Evolutionary conservation across 2,329 filamentous ascomycete species (phyloP).

Genomic region (Aspergillus amoenus): DNA sequence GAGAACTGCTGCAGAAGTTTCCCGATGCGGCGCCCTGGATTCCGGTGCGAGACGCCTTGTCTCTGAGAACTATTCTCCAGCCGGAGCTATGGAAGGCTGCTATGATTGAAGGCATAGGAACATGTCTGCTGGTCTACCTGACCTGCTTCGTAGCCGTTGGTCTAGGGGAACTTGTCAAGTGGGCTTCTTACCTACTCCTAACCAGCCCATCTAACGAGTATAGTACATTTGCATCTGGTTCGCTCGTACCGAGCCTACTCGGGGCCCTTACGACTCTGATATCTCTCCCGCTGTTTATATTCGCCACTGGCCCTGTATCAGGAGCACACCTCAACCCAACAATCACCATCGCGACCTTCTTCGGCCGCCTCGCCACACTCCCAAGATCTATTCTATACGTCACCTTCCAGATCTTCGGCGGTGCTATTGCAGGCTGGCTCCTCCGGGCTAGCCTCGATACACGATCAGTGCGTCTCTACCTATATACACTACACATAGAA

Average conservation of each 20-base stretch:
- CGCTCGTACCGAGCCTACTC: slow-evolving; percentile 21
- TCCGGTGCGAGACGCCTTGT: slow-evolving; percentile 32
- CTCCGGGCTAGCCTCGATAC: slow-evolving; percentile 34
- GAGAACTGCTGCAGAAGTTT: slow-evolving; percentile 17
- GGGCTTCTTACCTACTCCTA: background rate
- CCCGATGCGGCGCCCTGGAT: slow-evolving; percentile 44
- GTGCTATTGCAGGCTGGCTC: slow-evolving; percentile 46
- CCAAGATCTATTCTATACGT: slow-evolving; percentile 51
- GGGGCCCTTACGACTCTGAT: slow-evolving; percentile 42
- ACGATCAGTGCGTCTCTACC: background rate
- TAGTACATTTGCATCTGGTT: background rate
- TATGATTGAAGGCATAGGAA: slow-evolving; percentile 38
- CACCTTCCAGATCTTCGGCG: slow-evolving; percentile 46
- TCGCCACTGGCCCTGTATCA: slow-evolving; percentile 48
- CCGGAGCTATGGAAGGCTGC: slow-evolving; percentile 42
- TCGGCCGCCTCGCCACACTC: slow-evolving; percentile 50
- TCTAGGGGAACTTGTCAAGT: slow-evolving; percentile 2
- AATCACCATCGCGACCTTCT: slow-evolving; percentile 55
- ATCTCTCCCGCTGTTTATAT: slow-evolving; percentile 51
- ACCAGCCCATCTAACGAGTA: background rate
- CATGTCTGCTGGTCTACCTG: slow-evolving; percentile 24
- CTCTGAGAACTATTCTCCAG: slow-evolving; percentile 34
- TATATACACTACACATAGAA: too few species aligned
- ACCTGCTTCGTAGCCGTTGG: slow-evolving; percentile 21
- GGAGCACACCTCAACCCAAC: slow-evolving; percentile 56